phyloP scores from a whole-genome alignment of 2,329 filamentous ascomycete genomes.

The Trichoderma sp. region DNA sequence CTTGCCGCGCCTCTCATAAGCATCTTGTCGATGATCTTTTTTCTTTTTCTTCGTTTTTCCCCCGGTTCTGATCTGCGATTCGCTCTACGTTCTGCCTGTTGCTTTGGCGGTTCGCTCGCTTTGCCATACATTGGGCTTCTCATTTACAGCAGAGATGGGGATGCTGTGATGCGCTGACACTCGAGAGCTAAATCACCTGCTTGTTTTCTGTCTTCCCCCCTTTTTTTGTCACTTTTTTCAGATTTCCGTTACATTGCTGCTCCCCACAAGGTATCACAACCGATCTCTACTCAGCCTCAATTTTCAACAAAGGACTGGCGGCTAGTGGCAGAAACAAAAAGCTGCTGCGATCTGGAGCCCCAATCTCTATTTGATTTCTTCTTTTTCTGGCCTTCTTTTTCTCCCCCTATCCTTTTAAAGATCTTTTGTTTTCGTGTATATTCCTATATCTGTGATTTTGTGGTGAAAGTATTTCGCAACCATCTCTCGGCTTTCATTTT shows the following conservation, averaged over 20 bases:
- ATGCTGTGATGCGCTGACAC: background rate
- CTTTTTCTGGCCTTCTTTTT: background rate
- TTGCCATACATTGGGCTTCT: background rate
- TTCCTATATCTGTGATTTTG: background rate
- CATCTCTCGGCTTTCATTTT: background rate
- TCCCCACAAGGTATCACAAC: background rate
- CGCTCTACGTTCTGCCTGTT: background rate
- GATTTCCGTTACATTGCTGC: background rate
- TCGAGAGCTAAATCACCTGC: background rate
- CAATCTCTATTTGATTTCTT: background rate
- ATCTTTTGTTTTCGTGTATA: background rate
- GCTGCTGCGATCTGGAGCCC: background rate
- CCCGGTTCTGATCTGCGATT: background rate
- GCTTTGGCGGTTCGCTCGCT: background rate
- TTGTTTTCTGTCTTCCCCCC: background rate
- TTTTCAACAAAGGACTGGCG: background rate
- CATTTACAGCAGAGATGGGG: background rate
- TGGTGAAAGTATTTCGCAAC: background rate
- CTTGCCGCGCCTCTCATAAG: slow-evolving; percentile 1
- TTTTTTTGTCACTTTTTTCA: background rate
- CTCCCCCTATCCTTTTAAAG: background rate
- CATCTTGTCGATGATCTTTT: background rate
- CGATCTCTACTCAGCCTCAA: background rate
- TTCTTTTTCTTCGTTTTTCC: background rate
- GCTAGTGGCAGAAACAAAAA: background rate